A percentile compares a stretch with the other conserved stretches of the same genome.
phyloP scores from a whole-genome alignment of 176 grass and related monocot genomes.

The Triticum timopheevii region DNA sequence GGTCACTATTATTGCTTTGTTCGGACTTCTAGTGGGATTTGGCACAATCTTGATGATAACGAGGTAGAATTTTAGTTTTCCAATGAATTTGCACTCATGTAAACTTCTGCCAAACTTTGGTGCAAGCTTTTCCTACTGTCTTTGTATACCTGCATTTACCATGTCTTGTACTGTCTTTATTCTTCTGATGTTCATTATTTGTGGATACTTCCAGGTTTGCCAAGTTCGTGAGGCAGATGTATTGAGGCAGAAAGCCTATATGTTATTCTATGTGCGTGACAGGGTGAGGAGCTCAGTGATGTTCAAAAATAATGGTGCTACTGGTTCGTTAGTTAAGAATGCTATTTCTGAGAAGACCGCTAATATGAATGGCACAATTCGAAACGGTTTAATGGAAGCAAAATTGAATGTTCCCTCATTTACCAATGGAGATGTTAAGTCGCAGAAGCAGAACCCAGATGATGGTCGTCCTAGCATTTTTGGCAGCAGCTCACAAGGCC shows the following conservation, averaged over 20 bases:
- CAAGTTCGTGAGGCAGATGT: slow-evolving; percentile 72
- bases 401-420: neutral
- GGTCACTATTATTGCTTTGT: slow-evolving; percentile 94
- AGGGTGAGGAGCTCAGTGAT: slow-evolving; percentile 42
- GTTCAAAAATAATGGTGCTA: slow-evolving; percentile 31
- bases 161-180: neutral
- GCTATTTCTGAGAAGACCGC: slow-evolving; percentile 6
- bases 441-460: neutral
- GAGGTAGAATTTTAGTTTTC: slow-evolving; percentile 33
- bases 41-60: slow-evolving; percentile 94
- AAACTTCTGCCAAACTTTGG: neutral
- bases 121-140: neutral
- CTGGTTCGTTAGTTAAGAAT: slow-evolving; percentile 37
- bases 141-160: neutral
- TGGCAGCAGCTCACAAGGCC: neutral
- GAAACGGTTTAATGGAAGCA: slow-evolving; percentile 26
- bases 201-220: slow-evolving; percentile 46
- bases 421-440: slow-evolving; percentile 12
- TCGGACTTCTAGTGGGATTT: slow-evolving; percentile 78
- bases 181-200: slow-evolving; percentile 3
- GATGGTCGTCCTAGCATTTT: slow-evolving; percentile 8
- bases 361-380: slow-evolving; percentile 29
- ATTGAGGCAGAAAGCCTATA: slow-evolving; percentile 82
- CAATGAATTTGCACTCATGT: slow-evolving; percentile 22
- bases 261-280: slow-evolving; percentile 85